Evolutionary conservation across 495 filamentous ascomycete genomes (phyloP), one percentile per base, ranked within the genome.

Genomic region (Elaphomyces granulatus): DNA sequence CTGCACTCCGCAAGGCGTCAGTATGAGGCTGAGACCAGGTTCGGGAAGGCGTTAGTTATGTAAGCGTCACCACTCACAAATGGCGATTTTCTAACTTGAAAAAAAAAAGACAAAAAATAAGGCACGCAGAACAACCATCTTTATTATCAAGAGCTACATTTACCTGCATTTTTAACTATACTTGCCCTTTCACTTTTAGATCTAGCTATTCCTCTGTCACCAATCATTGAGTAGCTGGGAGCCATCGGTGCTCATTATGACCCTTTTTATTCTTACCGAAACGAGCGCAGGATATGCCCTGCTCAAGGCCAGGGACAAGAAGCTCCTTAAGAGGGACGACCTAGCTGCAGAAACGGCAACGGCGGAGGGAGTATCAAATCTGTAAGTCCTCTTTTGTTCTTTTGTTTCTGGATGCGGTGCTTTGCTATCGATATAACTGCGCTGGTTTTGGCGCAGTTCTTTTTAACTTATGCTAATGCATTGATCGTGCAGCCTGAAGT

Each of bases 221-320:
- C 14, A 36, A 20, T 21, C 28, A 21, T 51, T 42, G 16, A 51
- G 39, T 43, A 48, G 44, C 46, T 56, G 38, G 48, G 52, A 46
- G 50, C 56, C 50, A 58, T 53, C 51, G 51, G 45, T 42, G 50
- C 49, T 50, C 54, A 62, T 41, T 50, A 86, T 85, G 82, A 75
- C 77, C 62, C 73, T 83, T 49, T 81, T 85, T 58, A 80, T 84
- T 60, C 74, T 92, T 42, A 80, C 81, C 42, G 90, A 98, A 65
- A 98, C 90, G 52, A 81, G 80, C 61, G 92, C 88, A 48, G 90
- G 92, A 48, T 95, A 94, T 71, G 92, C 87, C 56, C 75, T 98
- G 52, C 83, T 96, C 68, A 96, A 99, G 68, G 83, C 92, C 19
- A 83, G 82, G 60, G 87, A 94, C 77, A 94, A 94, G 74, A 96